These are phyloP conservation scores for Marchantia paleacea DNA, from an alignment of 225 moss, liverwort and hornwort genomes.

Conservation along the genomic window DNA sequence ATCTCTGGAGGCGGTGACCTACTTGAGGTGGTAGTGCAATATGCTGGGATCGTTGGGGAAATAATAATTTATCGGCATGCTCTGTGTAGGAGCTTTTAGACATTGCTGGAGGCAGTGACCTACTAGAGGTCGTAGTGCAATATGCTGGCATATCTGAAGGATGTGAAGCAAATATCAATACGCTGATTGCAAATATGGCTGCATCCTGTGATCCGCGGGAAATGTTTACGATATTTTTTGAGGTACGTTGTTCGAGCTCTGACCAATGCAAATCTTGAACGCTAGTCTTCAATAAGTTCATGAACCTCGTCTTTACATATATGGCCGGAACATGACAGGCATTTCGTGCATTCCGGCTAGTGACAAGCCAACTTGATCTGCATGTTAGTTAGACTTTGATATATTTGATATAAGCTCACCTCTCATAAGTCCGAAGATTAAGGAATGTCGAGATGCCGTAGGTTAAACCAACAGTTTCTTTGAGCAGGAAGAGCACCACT, in stretches of 20 bases:
- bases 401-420: not conserved
- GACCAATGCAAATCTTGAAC: too few relatives aligned
- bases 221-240: slow-evolving; percentile 41
- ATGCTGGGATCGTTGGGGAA: slow-evolving; percentile 12
- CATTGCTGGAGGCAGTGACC: slow-evolving; percentile 32
- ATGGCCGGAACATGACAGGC: too few relatives aligned
- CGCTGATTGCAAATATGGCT: slow-evolving; percentile 28
- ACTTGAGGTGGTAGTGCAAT: slow-evolving; percentile 31
- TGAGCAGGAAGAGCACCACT: not conserved
- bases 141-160: slow-evolving; percentile 32
- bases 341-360: too few relatives aligned
- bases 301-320: too few relatives aligned
- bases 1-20: slow-evolving; percentile 33
- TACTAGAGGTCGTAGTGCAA: slow-evolving; percentile 32
- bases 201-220: slow-evolving; percentile 37
- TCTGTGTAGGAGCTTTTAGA: slow-evolving; percentile 43
- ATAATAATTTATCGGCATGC: slow-evolving; percentile 1
- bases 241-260: slow-evolving; percentile 28
- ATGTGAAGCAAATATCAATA: slow-evolving; percentile 25
- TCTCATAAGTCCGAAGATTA: not conserved
- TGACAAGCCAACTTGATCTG: too few relatives aligned
- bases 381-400: not conserved
- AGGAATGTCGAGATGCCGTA: not conserved
- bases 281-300: too few relatives aligned
- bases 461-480: too few relatives aligned